phyloP scores from a whole-genome alignment of 768 basidiomycete species.

The Agrocybe praecox region DNA sequence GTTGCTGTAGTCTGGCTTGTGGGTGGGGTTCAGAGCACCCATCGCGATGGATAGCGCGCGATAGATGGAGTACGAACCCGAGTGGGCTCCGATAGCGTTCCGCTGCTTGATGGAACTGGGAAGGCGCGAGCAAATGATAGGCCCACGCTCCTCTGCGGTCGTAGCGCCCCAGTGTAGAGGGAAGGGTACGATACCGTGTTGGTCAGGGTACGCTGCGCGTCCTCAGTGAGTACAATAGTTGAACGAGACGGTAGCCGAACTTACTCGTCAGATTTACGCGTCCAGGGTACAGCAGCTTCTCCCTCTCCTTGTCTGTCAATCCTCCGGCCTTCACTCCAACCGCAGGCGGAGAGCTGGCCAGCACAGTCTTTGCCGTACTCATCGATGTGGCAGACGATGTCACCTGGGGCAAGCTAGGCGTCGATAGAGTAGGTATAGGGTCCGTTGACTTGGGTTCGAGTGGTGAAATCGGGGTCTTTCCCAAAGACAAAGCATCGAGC shows the following conservation, averaged over 20 bases:
- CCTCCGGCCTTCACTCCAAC: constrained; percentile 4
- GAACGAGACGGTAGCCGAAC: constrained; percentile 23
- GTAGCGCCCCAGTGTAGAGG: constrained; percentile 82
- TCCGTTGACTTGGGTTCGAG: constrained; percentile 32
- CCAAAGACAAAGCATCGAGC: constrained; percentile 51
- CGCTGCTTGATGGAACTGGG: constrained; percentile 84
- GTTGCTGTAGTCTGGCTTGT: constrained; percentile 80
- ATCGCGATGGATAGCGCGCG: constrained; percentile 92
- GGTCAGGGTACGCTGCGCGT: constrained; percentile 87
- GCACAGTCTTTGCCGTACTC: background rate
- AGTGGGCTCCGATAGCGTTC: constrained; percentile 93
- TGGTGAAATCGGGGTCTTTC: constrained; percentile 20
- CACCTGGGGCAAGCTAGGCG: constrained; percentile 22
- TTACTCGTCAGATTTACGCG: constrained; percentile 84
- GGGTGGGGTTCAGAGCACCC: constrained; percentile 75
- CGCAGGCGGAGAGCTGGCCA: constrained; percentile 13
- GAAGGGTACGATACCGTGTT: constrained; percentile 83
- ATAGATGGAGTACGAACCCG: constrained; percentile 94
- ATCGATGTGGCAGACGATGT: background rate
- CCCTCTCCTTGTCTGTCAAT: constrained; percentile 62
- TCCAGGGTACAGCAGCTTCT: constrained; percentile 78
- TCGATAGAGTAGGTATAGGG: background rate
- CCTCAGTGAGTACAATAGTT: too few relatives aligned
- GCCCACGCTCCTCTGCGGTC: constrained; percentile 70
- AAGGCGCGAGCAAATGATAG: constrained; percentile 87